phyloP scores from a whole-genome alignment of 495 filamentous ascomycete species.

The Pyrenula massariospora region DNA sequence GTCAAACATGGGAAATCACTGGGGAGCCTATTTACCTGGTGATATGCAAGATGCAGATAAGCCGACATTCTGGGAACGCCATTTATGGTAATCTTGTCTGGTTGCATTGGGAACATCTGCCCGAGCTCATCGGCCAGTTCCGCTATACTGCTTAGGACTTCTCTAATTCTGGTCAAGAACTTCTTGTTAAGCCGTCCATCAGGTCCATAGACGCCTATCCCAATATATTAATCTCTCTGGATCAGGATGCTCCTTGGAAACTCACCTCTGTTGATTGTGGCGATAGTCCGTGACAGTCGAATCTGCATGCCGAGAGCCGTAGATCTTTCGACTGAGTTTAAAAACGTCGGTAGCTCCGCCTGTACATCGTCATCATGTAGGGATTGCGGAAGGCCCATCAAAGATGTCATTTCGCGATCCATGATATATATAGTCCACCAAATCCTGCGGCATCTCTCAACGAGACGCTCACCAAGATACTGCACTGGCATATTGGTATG shows the following conservation, averaged over 20 bases:
- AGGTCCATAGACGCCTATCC: slow-evolving; percentile 28
- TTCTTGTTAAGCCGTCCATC: slow-evolving; percentile 28
- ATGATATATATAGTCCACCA: slow-evolving; percentile 37
- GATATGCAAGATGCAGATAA: slow-evolving; percentile 31
- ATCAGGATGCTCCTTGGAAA: too few species aligned
- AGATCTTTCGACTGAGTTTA: slow-evolving; percentile 19
- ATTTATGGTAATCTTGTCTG: slow-evolving; percentile 21
- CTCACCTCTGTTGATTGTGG: too few species aligned
- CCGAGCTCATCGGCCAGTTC: slow-evolving; percentile 24
- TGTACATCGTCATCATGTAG: slow-evolving; percentile 25
- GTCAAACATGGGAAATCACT: neutral
- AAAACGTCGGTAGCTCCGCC: slow-evolving; percentile 21
- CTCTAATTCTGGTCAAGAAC: slow-evolving; percentile 27
- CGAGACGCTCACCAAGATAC: slow-evolving; percentile 17
- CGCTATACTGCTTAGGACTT: slow-evolving; percentile 24
- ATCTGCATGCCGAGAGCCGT: slow-evolving; percentile 28
- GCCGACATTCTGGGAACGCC: slow-evolving; percentile 28
- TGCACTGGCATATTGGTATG: slow-evolving; percentile 30
- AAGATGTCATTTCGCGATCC: slow-evolving; percentile 30
- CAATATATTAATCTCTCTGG: slow-evolving; percentile 22
- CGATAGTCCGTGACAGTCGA: slow-evolving; percentile 27
- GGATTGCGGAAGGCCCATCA: slow-evolving; percentile 30
- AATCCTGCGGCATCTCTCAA: slow-evolving; percentile 26
- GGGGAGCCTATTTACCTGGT: too few species aligned
- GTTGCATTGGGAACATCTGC: slow-evolving; percentile 19